Evolutionary conservation across 2,329 filamentous ascomycete genomes (phyloP), one percentile per base, ranked within the genome.

Genomic region (Ceratocystis albifundus): DNA sequence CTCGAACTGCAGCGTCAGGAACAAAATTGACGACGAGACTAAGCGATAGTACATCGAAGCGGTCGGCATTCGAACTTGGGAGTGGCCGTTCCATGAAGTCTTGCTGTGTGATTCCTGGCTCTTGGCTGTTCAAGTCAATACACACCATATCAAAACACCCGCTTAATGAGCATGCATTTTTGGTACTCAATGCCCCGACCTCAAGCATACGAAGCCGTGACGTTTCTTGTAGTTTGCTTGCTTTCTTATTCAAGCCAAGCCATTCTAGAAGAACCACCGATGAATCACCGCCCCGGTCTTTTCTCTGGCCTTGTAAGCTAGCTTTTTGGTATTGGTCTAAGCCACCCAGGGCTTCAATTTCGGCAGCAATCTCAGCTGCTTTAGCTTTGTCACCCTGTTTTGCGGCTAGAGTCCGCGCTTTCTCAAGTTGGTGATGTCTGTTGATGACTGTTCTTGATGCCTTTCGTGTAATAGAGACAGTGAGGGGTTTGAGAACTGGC

Each of bases 11-110:
- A 2, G 90, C 82, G 70, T 92, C 86, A 0, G 93, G 89, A 2
- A 97, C 92, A 73, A 91, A 99, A 75, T 99, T 99, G 69, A 99
- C 80, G 4, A 99, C 94, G 65, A 99, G 78, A 7, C 91, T 96
- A 28, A 99, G 79, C 62, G 91, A 96, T 72, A 99, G 87, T 64
- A 97, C 84, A 73, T 99, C 90, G 73, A 97, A 97, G 25, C 79
- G 79, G 50, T 91, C 85, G 0, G 77, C 74, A 4, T 82, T 78
- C 25, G 80, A 74, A 4, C 73, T 74, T 0, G 93, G 93, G 2
- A 93, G 75, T 0, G 91, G 89, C 30, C 91, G 82, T 70, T 90
- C 78, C 92, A 99, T 96, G 72, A 99, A 97, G 74, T 99, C 90
- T 73, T 96, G 90, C 74, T 95, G 85, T 67, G 86, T 74, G 70